phyloP scores from a whole-genome alignment of 23 red algal genomes.

The Gracilariopsis chorda region DNA sequence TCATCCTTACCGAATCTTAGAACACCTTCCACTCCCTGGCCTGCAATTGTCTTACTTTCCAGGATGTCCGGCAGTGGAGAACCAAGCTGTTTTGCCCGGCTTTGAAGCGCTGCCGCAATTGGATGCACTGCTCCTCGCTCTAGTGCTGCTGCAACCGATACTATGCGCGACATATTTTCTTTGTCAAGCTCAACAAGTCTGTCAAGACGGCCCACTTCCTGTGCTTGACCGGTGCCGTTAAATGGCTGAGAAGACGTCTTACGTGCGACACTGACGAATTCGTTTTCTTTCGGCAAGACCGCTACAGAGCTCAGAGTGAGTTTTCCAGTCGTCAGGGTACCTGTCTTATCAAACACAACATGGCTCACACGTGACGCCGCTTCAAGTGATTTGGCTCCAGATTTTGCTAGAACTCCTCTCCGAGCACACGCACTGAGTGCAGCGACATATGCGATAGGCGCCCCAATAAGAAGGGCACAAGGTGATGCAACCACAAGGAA shows the following conservation, averaged over 20 bases:
- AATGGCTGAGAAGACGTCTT: background rate
- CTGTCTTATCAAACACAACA: constrained; percentile 98
- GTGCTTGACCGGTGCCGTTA: background rate
- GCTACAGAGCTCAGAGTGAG: constrained; percentile 30
- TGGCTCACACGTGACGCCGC: constrained; percentile 28
- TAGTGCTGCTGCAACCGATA: constrained; percentile 80
- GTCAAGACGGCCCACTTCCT: background rate
- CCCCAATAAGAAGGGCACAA: constrained; percentile 91
- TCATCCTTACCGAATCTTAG: background rate
- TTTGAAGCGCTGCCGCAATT: constrained; percentile 68
- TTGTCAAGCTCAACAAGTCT: background rate
- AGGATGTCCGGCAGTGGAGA: constrained; percentile 3
- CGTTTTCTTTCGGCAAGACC: constrained; percentile 1
- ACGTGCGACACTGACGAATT: background rate
- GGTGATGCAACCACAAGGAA: constrained; percentile 82
- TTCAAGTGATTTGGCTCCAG: constrained; percentile 79
- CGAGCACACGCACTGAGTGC: constrained; percentile 72
- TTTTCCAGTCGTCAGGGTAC: constrained; percentile 88
- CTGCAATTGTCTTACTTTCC: constrained; percentile 31
- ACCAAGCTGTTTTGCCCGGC: constrained; percentile 38
- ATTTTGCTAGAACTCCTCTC: constrained; percentile 90
- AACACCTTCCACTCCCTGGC: constrained; percentile 63
- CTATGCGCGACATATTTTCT: constrained; percentile 17
- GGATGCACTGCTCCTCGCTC: constrained; percentile 83
- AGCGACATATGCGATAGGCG: constrained; percentile 84